These are phyloP conservation scores for Petunia secreta DNA, from an alignment of 257 asterid species.

Conservation along the genomic window DNA sequence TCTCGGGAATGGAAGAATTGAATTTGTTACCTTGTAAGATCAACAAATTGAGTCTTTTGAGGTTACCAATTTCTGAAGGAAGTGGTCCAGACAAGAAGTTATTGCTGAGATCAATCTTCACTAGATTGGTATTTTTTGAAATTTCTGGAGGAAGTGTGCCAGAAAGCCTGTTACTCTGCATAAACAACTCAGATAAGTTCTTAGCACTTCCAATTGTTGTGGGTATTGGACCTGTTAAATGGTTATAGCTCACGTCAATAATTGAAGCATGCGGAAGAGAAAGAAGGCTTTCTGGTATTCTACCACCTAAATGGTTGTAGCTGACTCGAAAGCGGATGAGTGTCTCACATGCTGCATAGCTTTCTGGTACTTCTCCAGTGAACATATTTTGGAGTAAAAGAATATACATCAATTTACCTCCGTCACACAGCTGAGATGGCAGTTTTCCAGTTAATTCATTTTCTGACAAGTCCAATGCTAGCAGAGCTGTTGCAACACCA, in stretches of 20 bases:
- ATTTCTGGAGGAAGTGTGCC: conserved; percentile 71
- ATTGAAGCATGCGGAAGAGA: conserved; percentile 71
- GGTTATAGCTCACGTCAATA: conserved; percentile 63
- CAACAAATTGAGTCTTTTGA: conserved; percentile 63
- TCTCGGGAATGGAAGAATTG: conserved; percentile 65
- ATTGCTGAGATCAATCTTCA: conserved; percentile 72
- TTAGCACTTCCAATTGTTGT: conserved; percentile 46
- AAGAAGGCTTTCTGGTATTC: conserved; percentile 60
- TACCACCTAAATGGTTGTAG: conserved; percentile 58
- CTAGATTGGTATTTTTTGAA: conserved; percentile 57
- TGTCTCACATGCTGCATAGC: conserved; percentile 61
- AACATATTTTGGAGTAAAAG: conserved; percentile 63
- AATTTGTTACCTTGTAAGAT: conserved; percentile 62
- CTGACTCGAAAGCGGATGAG: conserved; percentile 79
- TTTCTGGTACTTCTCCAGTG: conserved; percentile 66
- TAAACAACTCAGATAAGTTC: conserved; percentile 72
- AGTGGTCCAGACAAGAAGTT: conserved; percentile 72
- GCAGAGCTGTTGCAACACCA: conserved; percentile 56
- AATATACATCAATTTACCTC: conserved; percentile 63
- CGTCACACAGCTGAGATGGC: conserved; percentile 66
- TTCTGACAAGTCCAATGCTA: conserved; percentile 75
- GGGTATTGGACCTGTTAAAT: conserved; percentile 59
- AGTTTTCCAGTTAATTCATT: conserved; percentile 64
- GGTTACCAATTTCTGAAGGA: conserved; percentile 68
- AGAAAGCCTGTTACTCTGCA: conserved; percentile 73